Evolutionary conservation across 192 early-diverging fungal genomes (phyloP), one percentile per base, ranked within the genome.

Genomic region (Bifiguratus adelaidae): DNA sequence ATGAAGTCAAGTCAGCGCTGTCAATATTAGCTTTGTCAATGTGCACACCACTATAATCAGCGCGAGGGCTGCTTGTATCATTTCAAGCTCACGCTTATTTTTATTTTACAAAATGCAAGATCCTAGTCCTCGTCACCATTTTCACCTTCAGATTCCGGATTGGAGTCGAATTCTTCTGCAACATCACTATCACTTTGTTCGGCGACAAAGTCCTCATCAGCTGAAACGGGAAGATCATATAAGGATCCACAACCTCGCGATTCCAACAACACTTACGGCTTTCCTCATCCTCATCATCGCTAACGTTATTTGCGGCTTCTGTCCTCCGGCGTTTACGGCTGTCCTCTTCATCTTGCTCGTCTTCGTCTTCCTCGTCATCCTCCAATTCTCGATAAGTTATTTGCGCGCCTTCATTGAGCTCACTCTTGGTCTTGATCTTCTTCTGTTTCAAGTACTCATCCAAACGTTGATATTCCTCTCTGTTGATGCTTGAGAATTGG

Each of bases 191-290:
- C 83, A 35, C 67, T 73, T 27, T 75, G 80, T 12, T 60, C 73
- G 0, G 81, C 85, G 2, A 80, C 74, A 70, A 91, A 95, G 68
- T 95, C 92, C 67, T 95, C 92, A 55, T 95, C 92, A 38, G 78
- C 76, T 78, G 55, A 36, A 44, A 47, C n/a, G n/a, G 13, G 30
- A 32, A 32, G 19, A 18, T 18, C 3, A 3, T 56, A 40, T 7
- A 40, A 13, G 15, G 7, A 40, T 15, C 16, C 13, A 21, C 7
- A 21, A 20, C 37, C 16, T 7, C 37, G 22, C 15, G 18, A 40
- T 11, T 40, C 37, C 37, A 40, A 7, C 16, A 40, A 40, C 26
- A 55, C 67, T 65, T 66, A 71, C 70, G 68, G 50, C 75, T 82
- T 30, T 76, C 77, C 20, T 82, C 82, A n/a, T 82, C 78, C 16